Evolutionary conservation across 805 yeast species (phyloP), one percentile per base, ranked within the genome.

Genomic region (Zygoascus biomembranicola): DNA sequence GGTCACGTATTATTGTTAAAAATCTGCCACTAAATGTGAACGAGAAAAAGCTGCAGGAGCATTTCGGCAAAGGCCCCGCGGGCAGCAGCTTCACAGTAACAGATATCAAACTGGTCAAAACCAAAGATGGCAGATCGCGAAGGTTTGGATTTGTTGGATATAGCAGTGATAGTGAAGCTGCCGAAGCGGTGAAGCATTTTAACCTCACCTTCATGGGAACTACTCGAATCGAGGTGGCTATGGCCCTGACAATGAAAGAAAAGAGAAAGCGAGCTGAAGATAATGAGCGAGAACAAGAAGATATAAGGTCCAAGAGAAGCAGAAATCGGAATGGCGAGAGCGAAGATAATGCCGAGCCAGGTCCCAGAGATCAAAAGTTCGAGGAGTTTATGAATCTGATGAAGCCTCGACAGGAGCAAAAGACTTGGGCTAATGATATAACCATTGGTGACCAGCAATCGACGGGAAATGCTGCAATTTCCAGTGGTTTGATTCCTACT

Each of bases 81-180:
- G 26, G 41, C 23, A 46, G n/a, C 5, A 57, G 60, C 13, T 58
- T 76, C 52, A 87, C 88, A 10, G 88, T 90, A 31, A 87, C 97
- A 0, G 99, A 94, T 77, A 90, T 88, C 41, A 89, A 87, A 68
- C 74, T 94, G 39, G 79, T 90, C 78, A 84, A 79, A 62, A 87
- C 85, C 59, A 76, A 85, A 60, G 81, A 80, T 59, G 99, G 99
- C 26, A 85, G 84, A 63, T 86, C 96, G 9, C 80, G 99, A 69
- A 76, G 95, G 61, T 94, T 94, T 74, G 98, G 96, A 6, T 94
- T 94, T 63, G 74, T 94, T 50, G 99, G 99, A 0, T 94, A 79
- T 68, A 84, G 81, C 62, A 74, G 81, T n/a, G 74, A 70, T 18
- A 76, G 71, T 11, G 96, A 87, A 62, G 98, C 99, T 0, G 79